phyloP scores from a whole-genome alignment of 257 asterid species.

The Solanum virginianum region DNA sequence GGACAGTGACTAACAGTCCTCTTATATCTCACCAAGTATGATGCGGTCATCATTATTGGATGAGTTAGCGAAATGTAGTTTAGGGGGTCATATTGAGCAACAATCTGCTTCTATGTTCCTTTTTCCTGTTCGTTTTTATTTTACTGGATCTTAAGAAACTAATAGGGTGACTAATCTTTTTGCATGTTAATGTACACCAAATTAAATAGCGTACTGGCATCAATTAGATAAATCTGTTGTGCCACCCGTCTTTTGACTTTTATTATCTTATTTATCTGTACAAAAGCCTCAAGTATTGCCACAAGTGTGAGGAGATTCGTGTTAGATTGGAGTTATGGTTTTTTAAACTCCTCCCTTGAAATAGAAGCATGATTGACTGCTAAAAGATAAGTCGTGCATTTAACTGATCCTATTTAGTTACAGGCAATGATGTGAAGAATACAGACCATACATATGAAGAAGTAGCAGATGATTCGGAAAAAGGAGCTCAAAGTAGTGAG shows the following conservation, averaged over 20 bases:
- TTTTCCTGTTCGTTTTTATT: not conserved
- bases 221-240: not conserved
- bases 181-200: not conserved
- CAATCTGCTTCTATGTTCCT: not conserved
- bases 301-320: not conserved
- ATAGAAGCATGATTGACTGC: not conserved
- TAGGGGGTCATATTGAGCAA: not conserved
- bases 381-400: not conserved
- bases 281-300: not conserved
- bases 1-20: not conserved
- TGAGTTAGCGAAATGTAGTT: not conserved
- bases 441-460: slow-evolving; percentile 37
- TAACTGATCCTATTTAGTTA: not conserved
- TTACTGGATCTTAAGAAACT: not conserved
- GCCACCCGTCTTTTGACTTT: not conserved
- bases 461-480: slow-evolving; percentile 24
- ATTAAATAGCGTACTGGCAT: not conserved
- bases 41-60: not conserved
- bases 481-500: slow-evolving; percentile 35
- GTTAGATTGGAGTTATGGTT: not conserved
- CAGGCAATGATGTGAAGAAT: slow-evolving; percentile 53
- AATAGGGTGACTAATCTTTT: not conserved
- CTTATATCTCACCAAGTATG: not conserved
- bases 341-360: not conserved
- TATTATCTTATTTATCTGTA: not conserved